phyloP scores from a whole-genome alignment of 306 rosid genomes.

The Echinosophora koreensis region DNA sequence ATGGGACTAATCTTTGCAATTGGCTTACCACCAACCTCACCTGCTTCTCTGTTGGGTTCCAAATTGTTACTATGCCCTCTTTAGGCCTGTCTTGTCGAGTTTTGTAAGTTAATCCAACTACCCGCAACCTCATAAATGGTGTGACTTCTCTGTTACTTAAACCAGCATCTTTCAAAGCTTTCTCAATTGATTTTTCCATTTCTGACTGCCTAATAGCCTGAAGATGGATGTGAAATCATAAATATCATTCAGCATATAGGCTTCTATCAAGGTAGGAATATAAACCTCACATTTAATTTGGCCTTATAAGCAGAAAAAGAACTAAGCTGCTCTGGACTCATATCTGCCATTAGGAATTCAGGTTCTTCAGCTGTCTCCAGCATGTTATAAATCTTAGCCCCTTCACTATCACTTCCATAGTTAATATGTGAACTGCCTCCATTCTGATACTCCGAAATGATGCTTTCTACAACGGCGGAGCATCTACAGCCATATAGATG shows the following conservation, averaged over 20 bases:
- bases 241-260: slow-evolving; percentile 42
- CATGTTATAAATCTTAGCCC: slow-evolving; percentile 79
- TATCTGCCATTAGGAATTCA: slow-evolving; percentile 90
- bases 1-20: slow-evolving; percentile 22
- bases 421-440: slow-evolving; percentile 53
- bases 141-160: slow-evolving; percentile 74
- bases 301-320: slow-evolving; percentile 76
- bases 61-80: slow-evolving; percentile 87
- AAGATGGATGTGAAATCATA: slow-evolving; percentile 42
- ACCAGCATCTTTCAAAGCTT: slow-evolving; percentile 82
- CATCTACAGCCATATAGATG: slow-evolving; percentile 61
- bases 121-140: slow-evolving; percentile 79
- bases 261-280: slow-evolving; percentile 42
- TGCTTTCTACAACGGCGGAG: slow-evolving; percentile 69
- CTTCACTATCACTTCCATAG: slow-evolving; percentile 75
- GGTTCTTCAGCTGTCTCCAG: slow-evolving; percentile 90
- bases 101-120: slow-evolving; percentile 75
- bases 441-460: slow-evolving; percentile 71
- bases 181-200: slow-evolving; percentile 73
- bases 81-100: slow-evolving; percentile 51
- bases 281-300: slow-evolving; percentile 70
- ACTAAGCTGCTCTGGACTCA: slow-evolving; percentile 84
- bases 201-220: slow-evolving; percentile 80
- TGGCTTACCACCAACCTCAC: slow-evolving; percentile 74
- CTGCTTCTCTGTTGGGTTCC: slow-evolving; percentile 93